Evolutionary conservation across 2,329 filamentous ascomycete genomes (phyloP), one percentile per base, ranked within the genome.

Genomic region (Hypocreales sp.): DNA sequence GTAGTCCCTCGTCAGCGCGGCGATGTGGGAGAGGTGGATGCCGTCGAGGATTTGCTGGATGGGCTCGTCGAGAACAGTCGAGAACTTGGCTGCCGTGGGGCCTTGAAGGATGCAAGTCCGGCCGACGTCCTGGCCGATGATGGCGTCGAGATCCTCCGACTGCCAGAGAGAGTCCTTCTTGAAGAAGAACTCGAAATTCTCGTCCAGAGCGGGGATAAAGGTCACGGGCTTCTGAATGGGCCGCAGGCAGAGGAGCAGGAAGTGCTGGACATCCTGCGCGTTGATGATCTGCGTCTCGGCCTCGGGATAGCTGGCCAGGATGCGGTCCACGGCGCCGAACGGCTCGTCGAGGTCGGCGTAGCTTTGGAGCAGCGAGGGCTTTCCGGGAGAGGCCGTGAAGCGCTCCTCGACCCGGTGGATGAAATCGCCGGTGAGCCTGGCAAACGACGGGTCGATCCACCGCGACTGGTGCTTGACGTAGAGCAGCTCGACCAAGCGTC

Each of bases 141-240:
- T 86, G 29, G 90, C 90, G 45, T 92, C 87, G 8, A 98, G 66
- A 46, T 98, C 90, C 56, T 98, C 90, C 1, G 90, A 95, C 58
- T 98, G 90, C 90, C 90, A 98, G 7, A 98, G 69, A 2, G 90
- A 98, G 53, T 98, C 90, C 64, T 98, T 98, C 74, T 98, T 98
- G 77, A 98, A 98, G 64, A 83, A 98, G 59, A 92, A 93, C 50
- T 98, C 90, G 40, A 98, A 98, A 50, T 87, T 93, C 36, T 92
- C 84, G 44, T 98, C 90, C 14, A 98, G 67, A n/a, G 79, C 67
- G 5, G 90, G 90, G 17, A 98, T 86, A 49, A 98, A 98, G 1
- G 87, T 90, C 16, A 92, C 81, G 3, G 90, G 90, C 67, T 98
- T 98, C 63, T 98, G 90, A 22, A 78, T 79, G 25, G 79, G 81